Conservation (phyloP, 169 alveolate genomes). For the Plasmodium gonderi region DNA sequence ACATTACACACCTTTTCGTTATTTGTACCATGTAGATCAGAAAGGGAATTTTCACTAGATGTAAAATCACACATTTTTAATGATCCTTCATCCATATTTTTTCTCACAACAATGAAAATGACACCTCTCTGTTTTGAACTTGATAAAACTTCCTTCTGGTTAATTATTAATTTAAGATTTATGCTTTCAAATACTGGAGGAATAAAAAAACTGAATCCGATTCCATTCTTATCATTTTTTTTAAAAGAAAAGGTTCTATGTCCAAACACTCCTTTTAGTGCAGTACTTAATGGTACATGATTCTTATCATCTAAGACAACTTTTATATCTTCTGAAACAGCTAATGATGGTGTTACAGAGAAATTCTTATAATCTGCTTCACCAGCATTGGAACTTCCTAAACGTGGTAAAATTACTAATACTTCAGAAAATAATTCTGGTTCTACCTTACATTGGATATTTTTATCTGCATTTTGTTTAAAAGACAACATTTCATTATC, state of each 20-base stretch:
- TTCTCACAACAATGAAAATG: slow-evolving; percentile 6
- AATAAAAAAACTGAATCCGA: slow-evolving; percentile 52
- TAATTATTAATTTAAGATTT: slow-evolving; percentile 18
- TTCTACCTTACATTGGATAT: slow-evolving; percentile 28
- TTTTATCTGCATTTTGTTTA: not conserved
- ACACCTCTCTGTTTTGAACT: slow-evolving; percentile 21
- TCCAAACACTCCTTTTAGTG: slow-evolving; percentile 65
- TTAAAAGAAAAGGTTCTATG: slow-evolving; percentile 19
- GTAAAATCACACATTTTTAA: slow-evolving; percentile 56
- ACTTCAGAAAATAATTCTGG: slow-evolving; percentile 58
- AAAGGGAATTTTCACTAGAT: slow-evolving; percentile 4
- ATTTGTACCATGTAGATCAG: not conserved
- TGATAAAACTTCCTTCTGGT: not conserved
- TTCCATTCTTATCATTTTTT: slow-evolving; percentile 21
- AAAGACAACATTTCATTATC: slow-evolving; percentile 14
- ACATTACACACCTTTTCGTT: slow-evolving; percentile 30
- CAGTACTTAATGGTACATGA: not conserved
- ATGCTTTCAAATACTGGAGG: slow-evolving; percentile 8
- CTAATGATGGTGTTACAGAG: not conserved
- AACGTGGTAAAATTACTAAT: not conserved
- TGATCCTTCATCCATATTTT: not conserved
- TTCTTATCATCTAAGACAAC: not conserved
- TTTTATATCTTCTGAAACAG: not conserved
- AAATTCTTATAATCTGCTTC: slow-evolving; percentile 8
- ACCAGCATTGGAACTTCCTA: slow-evolving; percentile 1